A percentile compares a stretch with the other conserved stretches of the same genome.
These are phyloP conservation scores for Rutstroemia sydowiana DNA, from an alignment of 2,329 filamentous ascomycete species.

Conservation along the genomic window DNA sequence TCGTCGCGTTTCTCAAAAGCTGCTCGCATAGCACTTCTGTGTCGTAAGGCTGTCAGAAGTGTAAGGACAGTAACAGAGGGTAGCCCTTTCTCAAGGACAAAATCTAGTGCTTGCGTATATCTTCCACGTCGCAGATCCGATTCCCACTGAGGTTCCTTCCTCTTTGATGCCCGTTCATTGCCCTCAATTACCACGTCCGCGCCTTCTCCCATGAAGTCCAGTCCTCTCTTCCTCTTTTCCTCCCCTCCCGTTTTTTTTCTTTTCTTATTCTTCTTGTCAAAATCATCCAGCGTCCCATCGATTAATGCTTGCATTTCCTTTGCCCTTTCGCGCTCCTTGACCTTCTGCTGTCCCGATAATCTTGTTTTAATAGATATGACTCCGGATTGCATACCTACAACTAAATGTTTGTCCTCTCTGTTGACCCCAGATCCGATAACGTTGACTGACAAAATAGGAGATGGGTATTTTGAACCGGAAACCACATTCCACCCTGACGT, in stretches of 20 bases:
- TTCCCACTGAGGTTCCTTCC: conserved; percentile 69
- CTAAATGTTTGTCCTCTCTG: conserved; percentile 82
- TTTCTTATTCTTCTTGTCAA: conserved; percentile 67
- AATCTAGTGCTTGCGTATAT: conserved; percentile 72
- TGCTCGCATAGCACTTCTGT: conserved; percentile 75
- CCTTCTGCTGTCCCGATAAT: conserved; percentile 75
- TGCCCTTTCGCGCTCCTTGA: conserved; percentile 65
- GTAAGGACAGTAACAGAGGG: conserved; percentile 61
- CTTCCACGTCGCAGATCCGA: conserved; percentile 68
- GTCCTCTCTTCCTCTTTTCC: conserved; percentile 56
- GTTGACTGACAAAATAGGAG: conserved; percentile 77
- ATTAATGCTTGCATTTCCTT: conserved; percentile 80
- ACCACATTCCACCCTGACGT: conserved; percentile 93
- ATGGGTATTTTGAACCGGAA: conserved; percentile 87
- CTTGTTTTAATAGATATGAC: conserved; percentile 85
- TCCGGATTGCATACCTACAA: conserved; percentile 90
- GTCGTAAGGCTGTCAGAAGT: conserved; percentile 73
- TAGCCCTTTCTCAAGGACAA: conserved; percentile 57
- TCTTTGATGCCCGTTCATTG: conserved; percentile 42
- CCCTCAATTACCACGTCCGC: conserved; percentile 83
- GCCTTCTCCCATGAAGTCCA: conserved; percentile 77
- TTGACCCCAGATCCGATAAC: conserved; percentile 63
- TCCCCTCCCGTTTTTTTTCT: conserved; percentile 50
- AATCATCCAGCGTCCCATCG: conserved; percentile 68
- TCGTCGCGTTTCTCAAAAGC: conserved; percentile 79